Evolutionary conservation across 2,329 filamentous ascomycete species (phyloP), one percentile per base, ranked within the genome.

Genomic region (Botrytis cinerea): DNA sequence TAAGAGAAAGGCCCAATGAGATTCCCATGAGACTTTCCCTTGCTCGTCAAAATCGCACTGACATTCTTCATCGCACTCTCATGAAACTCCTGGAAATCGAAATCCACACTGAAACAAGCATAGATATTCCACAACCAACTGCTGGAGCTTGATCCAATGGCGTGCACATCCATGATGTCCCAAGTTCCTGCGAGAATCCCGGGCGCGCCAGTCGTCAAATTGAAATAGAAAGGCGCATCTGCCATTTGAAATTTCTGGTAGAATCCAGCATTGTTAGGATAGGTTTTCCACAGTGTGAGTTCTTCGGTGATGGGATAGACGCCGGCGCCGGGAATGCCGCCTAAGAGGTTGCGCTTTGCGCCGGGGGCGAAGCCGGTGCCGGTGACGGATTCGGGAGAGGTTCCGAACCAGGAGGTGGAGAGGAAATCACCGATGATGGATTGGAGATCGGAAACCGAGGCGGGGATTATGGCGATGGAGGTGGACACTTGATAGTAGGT

Each of bases 121-220:
- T 69, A 69, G 38, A 69, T 69, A 32, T 69, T 69, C 66, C 66
- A 69, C 66, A 69, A 69, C 66, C 66, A 69, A 32, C 48, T 69
- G 2, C 35, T 25, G 4, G 25, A 43, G 0, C 1, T 43, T 5
- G 66, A 9, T 32, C 48, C 48, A 57, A 69, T 32, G 6, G 66
- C 66, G 45, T 69, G 48, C 10, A 69, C 48, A 45, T 69, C 66
- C 10, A 69, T 28, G 9, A 69, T 57, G 45, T 69, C 66, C 66
- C 66, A 69, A 1, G 66, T 69, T 10, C 66, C 66, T 2, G 25
- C 66, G 0, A 69, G n/a, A 6, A 69, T 69, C 1, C 66, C 66
- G 0, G 66, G 66, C 3, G 35, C 38, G 2, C 66, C 66, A 25
- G 0, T 57, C 0, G 48, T 69, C 66, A 59, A 0, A 2, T 69